Base-by-base conservation (phyloP, 805 yeast species). In the Metschnikowia henanensis region DNA sequence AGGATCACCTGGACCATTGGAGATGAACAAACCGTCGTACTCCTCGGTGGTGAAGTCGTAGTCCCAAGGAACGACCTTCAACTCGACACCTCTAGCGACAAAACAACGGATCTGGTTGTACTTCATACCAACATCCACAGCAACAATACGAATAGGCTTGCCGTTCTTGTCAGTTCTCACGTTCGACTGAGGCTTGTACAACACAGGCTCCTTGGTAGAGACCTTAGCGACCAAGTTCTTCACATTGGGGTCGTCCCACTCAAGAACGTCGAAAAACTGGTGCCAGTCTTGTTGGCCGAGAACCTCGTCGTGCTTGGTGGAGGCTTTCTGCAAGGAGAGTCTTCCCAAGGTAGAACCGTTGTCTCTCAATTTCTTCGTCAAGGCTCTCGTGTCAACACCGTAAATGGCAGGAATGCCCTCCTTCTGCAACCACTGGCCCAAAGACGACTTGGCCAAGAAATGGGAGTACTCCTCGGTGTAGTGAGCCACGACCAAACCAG, bases 1-100 rank as follows among this genome's bases (percentile, higher is more conserved):
- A 45, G 99, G 99, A 72, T 94, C 98, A 80, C 99, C 99, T 22
- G 99, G 99, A 74, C 99, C 99, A 69, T 94, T 94, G 43, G 97
- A 91, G 53, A 92, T 75, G 69, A 94, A 94, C 58, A 94, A 76
- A 75, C 99, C 99, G 66, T 94, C 99, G 64, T 85, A 94, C 50
- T 81, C 76, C 67, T 89, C 96, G 39, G 68, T 59, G 50, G 86
- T 73, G 65, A 86, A 84, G 67, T 90, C 96, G 62, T 90, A 83
- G 65, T 94, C 84, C 91, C 92, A 92, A 49, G 99, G 98, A 37
- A 94, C 97, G 43, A 94, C 97, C 62, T 82, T 80, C 55, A 94
- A 76, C 71, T 95, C 97, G 40, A 94, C 97, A 65, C 99, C 99
- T 61, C 99, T 84, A 64, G 82, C 81, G 46, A 94, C 89, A 53